phyloP scores from a whole-genome alignment of 768 basidiomycete species.

The Rhizopogon sp. region DNA sequence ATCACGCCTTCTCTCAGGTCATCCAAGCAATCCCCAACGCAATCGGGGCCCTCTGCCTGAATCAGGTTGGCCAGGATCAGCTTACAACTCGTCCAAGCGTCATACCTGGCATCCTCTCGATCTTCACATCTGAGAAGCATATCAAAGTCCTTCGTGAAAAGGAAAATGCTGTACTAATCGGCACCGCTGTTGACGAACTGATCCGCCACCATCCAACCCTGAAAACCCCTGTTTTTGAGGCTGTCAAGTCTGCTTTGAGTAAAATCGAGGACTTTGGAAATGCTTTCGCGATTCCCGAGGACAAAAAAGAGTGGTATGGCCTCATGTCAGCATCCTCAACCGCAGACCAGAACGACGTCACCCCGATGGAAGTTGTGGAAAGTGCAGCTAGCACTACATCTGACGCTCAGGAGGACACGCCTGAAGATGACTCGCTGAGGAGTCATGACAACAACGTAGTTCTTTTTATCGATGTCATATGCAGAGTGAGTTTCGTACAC shows the following conservation, averaged over 20 bases:
- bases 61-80: slow-evolving; percentile 82
- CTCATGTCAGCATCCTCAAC: slow-evolving; percentile 31
- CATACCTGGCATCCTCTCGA: slow-evolving; percentile 78
- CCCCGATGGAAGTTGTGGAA: slow-evolving; percentile 43
- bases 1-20: slow-evolving; percentile 45
- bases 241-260: slow-evolving; percentile 63
- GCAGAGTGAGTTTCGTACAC: slow-evolving; percentile 48
- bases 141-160: slow-evolving; percentile 85
- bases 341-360: slow-evolving; percentile 6
- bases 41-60: slow-evolving; percentile 93
- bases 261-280: slow-evolving; percentile 74
- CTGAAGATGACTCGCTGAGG: slow-evolving; percentile 36
- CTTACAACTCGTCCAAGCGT: slow-evolving; percentile 73
- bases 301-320: slow-evolving; percentile 64
- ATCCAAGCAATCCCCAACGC: slow-evolving; percentile 93
- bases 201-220: slow-evolving; percentile 92
- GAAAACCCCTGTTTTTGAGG: slow-evolving; percentile 74
- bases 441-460: slow-evolving; percentile 73
- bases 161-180: slow-evolving; percentile 86
- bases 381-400: slow-evolving; percentile 10
- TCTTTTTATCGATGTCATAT: slow-evolving; percentile 73
- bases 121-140: slow-evolving; percentile 83
- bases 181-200: slow-evolving; percentile 90
- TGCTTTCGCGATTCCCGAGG: slow-evolving; percentile 48
- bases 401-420: slow-evolving; percentile 9